These are phyloP conservation scores for Beauveria brongniartii DNA, from an alignment of 2,329 filamentous ascomycete species.

Conservation along the genomic window DNA sequence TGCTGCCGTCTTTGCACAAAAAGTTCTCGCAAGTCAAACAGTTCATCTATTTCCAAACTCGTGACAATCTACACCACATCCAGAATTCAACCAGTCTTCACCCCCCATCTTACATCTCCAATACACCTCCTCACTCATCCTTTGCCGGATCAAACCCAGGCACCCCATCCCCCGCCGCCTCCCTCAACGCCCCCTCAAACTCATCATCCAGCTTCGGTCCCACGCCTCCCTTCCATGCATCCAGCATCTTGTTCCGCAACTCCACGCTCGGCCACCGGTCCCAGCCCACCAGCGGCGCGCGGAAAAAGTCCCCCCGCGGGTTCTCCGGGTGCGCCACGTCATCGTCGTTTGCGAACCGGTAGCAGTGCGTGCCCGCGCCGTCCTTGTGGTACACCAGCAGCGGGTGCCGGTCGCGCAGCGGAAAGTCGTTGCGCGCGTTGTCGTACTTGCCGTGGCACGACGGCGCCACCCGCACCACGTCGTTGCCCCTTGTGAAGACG, in stretches of 20 bases:
- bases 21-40: no score
- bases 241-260: slow-evolving; percentile 19
- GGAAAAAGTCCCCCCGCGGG: slow-evolving; percentile 18
- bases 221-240: slow-evolving; percentile 20
- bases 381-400: slow-evolving; percentile 25
- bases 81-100: no score
- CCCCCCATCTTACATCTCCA: background rate
- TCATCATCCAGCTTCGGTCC: slow-evolving; percentile 23
- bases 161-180: slow-evolving; percentile 20
- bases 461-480: slow-evolving; percentile 20
- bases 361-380: slow-evolving; percentile 21
- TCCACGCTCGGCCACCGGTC: slow-evolving; percentile 20
- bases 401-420: slow-evolving; percentile 15
- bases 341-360: slow-evolving; percentile 22
- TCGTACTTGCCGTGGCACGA: slow-evolving; percentile 21
- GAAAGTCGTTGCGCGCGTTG: slow-evolving; percentile 17
- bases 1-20: no score
- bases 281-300: slow-evolving; percentile 21
- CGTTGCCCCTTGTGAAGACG: slow-evolving; percentile 22
- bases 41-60: no score
- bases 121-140: background rate
- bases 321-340: slow-evolving; percentile 20
- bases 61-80: no score
- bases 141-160: slow-evolving; percentile 20
- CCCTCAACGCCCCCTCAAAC: slow-evolving; percentile 17